phyloP scores from a whole-genome alignment of 148 eudicot genomes.

The Hydrangea macrophylla region DNA sequence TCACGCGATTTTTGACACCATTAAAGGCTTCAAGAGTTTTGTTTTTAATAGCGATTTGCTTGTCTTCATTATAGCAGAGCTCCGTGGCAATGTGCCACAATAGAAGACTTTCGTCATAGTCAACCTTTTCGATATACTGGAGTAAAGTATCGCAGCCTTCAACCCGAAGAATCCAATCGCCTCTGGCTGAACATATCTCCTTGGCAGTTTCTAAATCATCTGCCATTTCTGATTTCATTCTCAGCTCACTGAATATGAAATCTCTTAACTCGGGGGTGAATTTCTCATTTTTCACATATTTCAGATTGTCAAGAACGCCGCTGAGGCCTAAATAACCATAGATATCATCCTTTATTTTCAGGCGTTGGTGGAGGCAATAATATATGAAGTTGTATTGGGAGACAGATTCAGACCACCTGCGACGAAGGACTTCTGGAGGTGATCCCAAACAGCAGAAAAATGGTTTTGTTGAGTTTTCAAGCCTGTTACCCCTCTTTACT shows the following conservation, averaged over 20 bases:
- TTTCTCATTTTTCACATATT: slow-evolving; percentile 13
- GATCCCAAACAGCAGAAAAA: background rate
- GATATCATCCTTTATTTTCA: background rate
- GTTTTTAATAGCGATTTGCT: background rate
- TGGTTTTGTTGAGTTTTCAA: background rate
- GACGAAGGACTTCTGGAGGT: slow-evolving; percentile 1
- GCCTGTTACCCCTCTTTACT: background rate
- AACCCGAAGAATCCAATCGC: slow-evolving; percentile 29
- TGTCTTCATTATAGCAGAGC: slow-evolving; percentile 22
- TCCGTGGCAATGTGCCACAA: slow-evolving; percentile 58
- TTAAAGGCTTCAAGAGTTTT: background rate
- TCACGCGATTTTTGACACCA: background rate
- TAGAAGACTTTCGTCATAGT: slow-evolving; percentile 45
- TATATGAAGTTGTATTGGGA: slow-evolving; percentile 28
- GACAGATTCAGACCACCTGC: slow-evolving; percentile 33
- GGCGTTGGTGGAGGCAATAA: slow-evolving; percentile 25
- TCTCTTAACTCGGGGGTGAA: slow-evolving; percentile 18
- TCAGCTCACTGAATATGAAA: slow-evolving; percentile 34
- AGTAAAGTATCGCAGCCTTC: slow-evolving; percentile 12
- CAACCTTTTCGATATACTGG: slow-evolving; percentile 24
- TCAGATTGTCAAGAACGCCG: slow-evolving; percentile 16
- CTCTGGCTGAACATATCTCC: slow-evolving; percentile 23
- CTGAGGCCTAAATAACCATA: slow-evolving; percentile 15
- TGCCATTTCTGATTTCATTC: slow-evolving; percentile 27
- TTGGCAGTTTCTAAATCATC: slow-evolving; percentile 30